Percentiles rank a stretch among this genome's conserved stretches.
phyloP scores from a whole-genome alignment of 805 yeast genomes.

The Saturnispora silvae region DNA sequence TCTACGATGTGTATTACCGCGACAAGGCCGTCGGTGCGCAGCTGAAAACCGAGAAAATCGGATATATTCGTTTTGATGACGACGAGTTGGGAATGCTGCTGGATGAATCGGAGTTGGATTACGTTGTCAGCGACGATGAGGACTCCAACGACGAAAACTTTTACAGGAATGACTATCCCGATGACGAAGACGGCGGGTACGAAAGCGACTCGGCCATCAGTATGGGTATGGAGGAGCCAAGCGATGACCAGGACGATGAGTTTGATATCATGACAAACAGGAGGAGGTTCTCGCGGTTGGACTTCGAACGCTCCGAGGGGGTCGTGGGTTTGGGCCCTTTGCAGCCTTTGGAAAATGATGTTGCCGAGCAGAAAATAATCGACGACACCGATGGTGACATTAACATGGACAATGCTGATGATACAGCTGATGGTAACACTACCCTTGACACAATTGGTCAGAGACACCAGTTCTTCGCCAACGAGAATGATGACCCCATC shows the following conservation, averaged over 20 bases:
- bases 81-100: slow-evolving; percentile 31
- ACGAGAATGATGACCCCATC: slow-evolving; percentile 47
- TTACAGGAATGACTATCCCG: slow-evolving; percentile 90
- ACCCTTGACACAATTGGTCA: too few relatives aligned
- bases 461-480: slow-evolving; percentile 45
- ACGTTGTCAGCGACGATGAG: slow-evolving; percentile 50
- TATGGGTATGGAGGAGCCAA: slow-evolving; percentile 21
- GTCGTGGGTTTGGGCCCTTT: slow-evolving; percentile 15
- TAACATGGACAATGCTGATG: slow-evolving; percentile 15
- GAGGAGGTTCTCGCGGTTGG: slow-evolving; percentile 21
- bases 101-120: slow-evolving; percentile 26
- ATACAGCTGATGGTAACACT: slow-evolving; percentile 8
- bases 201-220: slow-evolving; percentile 22
- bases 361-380: slow-evolving; percentile 10
- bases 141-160: slow-evolving; percentile 88
- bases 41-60: slow-evolving; percentile 31
- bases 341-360: slow-evolving; percentile 24
- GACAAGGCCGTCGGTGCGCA: slow-evolving; percentile 40
- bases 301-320: slow-evolving; percentile 23
- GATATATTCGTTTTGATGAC: slow-evolving; percentile 45
- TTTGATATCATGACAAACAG: slow-evolving; percentile 27
- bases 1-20: slow-evolving; percentile 79
- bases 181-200: slow-evolving; percentile 68
- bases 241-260: slow-evolving; percentile 30
- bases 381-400: slow-evolving; percentile 9